Evolutionary conservation across 2,329 filamentous ascomycete species (phyloP).

Genomic region (Alternaria metachromatica): DNA sequence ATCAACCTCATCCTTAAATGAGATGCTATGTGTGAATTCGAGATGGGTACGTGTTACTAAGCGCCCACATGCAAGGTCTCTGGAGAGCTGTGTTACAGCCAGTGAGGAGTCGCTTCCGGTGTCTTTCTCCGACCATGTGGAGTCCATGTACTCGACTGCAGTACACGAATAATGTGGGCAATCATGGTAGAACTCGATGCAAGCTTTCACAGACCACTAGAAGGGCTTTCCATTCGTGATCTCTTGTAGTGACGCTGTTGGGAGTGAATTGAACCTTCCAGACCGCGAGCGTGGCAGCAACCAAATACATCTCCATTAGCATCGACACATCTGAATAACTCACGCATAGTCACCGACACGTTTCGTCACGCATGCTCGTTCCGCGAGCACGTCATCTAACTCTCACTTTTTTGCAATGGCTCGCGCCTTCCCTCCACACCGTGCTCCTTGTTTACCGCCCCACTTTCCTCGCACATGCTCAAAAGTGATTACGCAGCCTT

Average conservation of each 20-base stretch:
- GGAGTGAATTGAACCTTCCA: background rate
- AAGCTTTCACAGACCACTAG: background rate
- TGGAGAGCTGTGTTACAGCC: background rate
- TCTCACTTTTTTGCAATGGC: background rate
- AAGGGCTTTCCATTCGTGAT: background rate
- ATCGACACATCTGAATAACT: background rate
- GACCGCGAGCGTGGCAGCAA: background rate
- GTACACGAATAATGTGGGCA: background rate
- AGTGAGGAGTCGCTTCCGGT: background rate
- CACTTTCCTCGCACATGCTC: background rate
- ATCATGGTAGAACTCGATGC: background rate
- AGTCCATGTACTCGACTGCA: background rate
- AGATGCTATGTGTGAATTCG: background rate
- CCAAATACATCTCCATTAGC: background rate
- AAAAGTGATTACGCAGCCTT: background rate
- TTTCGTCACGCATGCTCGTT: background rate
- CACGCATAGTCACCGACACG: background rate
- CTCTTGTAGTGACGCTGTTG: background rate
- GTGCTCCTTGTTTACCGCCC: background rate
- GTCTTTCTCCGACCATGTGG: background rate
- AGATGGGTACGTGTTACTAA: background rate
- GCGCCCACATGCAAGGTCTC: background rate
- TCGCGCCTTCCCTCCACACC: constrained; percentile 1
- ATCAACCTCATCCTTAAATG: background rate
- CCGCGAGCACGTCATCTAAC: background rate